These are phyloP conservation scores for Blastobotrys robertii DNA, from an alignment of 805 yeast genomes.

Conservation along the genomic window DNA sequence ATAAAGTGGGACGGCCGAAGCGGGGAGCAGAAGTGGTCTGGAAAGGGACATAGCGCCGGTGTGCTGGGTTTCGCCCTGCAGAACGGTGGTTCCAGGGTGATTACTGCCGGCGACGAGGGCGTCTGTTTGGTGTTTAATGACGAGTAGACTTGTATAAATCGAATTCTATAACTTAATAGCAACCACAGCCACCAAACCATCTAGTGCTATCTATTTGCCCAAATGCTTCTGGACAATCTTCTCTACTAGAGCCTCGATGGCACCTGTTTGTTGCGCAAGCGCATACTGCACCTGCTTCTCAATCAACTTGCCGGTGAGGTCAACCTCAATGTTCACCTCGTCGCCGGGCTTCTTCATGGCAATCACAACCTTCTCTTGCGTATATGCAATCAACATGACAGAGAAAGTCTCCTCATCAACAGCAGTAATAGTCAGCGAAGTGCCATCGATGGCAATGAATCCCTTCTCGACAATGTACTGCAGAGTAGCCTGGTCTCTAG, in stretches of 20 bases:
- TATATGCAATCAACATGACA: slow-evolving; percentile 85
- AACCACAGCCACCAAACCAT: background rate
- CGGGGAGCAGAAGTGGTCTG: slow-evolving; percentile 65
- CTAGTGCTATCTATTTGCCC: background rate
- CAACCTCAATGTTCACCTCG: slow-evolving; percentile 85
- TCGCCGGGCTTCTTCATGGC: slow-evolving; percentile 56
- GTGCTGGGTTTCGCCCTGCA: slow-evolving; percentile 73
- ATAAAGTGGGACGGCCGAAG: slow-evolving; percentile 85
- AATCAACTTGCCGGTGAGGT: slow-evolving; percentile 81
- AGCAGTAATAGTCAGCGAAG: slow-evolving; percentile 76
- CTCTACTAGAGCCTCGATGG: slow-evolving; percentile 41
- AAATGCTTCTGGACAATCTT: slow-evolving; percentile 39
- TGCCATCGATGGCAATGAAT: slow-evolving; percentile 86
- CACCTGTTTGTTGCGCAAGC: slow-evolving; percentile 39
- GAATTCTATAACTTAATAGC: background rate
- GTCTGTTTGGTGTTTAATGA: slow-evolving; percentile 63
- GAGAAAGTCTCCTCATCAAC: slow-evolving; percentile 67
- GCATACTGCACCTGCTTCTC: slow-evolving; percentile 69
- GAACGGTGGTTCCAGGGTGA: slow-evolving; percentile 54
- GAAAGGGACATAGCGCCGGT: slow-evolving; percentile 92
- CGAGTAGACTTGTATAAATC: background rate
- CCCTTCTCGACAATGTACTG: slow-evolving; percentile 91
- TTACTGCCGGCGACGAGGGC: slow-evolving; percentile 97
- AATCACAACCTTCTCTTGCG: slow-evolving; percentile 72
- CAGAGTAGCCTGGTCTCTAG: slow-evolving; percentile 48